Evolutionary conservation across 2,329 filamentous ascomycete species (phyloP).

Genomic region (Arthrobotrys musiformis): DNA sequence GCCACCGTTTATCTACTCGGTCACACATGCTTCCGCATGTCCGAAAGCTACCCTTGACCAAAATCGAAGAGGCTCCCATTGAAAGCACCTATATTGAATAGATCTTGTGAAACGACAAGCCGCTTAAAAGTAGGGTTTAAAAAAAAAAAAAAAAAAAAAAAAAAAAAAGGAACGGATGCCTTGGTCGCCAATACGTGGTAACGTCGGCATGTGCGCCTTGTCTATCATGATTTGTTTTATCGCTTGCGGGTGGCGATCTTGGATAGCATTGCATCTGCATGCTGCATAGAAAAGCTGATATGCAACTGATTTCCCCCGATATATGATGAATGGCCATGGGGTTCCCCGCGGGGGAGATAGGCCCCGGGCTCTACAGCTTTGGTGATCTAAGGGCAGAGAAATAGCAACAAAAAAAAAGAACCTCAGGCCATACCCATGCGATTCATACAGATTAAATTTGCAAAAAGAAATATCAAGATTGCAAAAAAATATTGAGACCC

Average conservation of each 20-base stretch:
- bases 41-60: constrained; percentile 7
- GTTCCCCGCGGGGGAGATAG: background rate
- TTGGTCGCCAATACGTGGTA: background rate
- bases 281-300: background rate
- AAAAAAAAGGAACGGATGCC: background rate
- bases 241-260: background rate
- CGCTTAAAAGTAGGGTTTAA: no score
- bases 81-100: background rate
- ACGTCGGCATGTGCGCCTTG: background rate
- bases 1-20: background rate
- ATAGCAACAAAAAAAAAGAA: background rate
- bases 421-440: constrained; percentile 14
- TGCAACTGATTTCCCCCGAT: background rate
- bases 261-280: background rate
- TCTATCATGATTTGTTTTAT: constrained; percentile 1
- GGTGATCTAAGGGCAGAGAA: no score
- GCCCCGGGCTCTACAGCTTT: background rate
- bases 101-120: constrained; percentile 4
- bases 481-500: background rate
- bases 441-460: constrained; percentile 10
- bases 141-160: no score
- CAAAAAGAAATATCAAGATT: background rate
- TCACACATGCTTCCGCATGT: constrained; percentile 45
- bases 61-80: background rate
- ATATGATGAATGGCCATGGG: background rate